Evolutionary conservation across 2,329 filamentous ascomycete genomes (phyloP).

Genomic region (Colletotrichum magnum): DNA sequence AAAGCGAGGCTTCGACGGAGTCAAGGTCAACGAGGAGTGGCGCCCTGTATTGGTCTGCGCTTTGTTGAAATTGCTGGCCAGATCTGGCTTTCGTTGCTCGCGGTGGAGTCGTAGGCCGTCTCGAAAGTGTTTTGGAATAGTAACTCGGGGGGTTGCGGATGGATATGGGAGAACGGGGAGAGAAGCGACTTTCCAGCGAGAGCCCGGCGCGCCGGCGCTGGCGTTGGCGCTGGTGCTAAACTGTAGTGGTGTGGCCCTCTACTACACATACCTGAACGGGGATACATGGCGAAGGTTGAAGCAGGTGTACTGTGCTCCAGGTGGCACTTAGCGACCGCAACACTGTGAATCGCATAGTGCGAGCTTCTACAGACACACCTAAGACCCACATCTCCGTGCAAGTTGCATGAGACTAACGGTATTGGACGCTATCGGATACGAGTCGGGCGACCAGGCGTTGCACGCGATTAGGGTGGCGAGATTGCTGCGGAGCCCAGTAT

Average conservation of each 20-base stretch:
- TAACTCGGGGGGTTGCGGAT: slow-evolving; percentile 38
- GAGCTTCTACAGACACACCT: background rate
- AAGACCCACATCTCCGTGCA: background rate
- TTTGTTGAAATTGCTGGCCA: slow-evolving; percentile 34
- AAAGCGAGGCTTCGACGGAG: slow-evolving; percentile 5
- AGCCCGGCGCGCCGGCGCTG: slow-evolving; percentile 27
- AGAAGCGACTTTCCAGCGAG: slow-evolving; percentile 14
- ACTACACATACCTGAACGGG: background rate
- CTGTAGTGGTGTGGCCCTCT: background rate
- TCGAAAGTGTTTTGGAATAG: slow-evolving; percentile 45
- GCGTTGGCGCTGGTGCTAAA: slow-evolving; percentile 2
- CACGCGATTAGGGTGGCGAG: background rate
- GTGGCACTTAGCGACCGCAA: background rate
- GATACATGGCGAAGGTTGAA: background rate
- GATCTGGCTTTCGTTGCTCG: slow-evolving; percentile 29
- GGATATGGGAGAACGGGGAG: slow-evolving; percentile 39
- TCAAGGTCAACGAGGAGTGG: slow-evolving; percentile 12
- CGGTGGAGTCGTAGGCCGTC: slow-evolving; percentile 40
- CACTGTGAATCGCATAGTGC: slow-evolving; percentile 14
- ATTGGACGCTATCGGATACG: slow-evolving; percentile 24
- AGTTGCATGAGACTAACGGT: slow-evolving; percentile 10
- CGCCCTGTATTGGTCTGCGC: slow-evolving; percentile 29
- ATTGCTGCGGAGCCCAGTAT: slow-evolving; percentile 2
- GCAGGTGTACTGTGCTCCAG: slow-evolving; percentile 20
- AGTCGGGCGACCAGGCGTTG: background rate